A percentile compares a stretch with the other conserved stretches of the same genome.
phyloP scores from a whole-genome alignment of 768 basidiomycete species.

The Scleroderma citrinum region DNA sequence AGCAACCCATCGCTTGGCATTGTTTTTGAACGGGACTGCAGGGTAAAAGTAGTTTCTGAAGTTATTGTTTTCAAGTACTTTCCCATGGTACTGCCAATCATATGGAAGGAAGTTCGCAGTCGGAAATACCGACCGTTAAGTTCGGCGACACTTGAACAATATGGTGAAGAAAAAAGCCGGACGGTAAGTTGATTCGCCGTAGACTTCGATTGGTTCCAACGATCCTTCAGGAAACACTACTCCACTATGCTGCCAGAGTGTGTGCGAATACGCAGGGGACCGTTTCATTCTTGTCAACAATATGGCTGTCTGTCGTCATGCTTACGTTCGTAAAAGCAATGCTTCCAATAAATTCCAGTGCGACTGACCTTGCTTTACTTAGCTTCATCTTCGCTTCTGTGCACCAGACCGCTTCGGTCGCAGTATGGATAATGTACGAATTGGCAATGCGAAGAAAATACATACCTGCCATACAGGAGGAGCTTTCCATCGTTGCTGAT shows the following conservation, averaged over 20 bases:
- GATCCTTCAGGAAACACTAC: neutral
- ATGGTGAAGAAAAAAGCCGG: neutral
- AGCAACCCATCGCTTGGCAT: neutral
- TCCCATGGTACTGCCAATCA: slow-evolving; percentile 1
- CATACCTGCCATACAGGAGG: slow-evolving; percentile 22
- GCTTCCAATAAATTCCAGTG: neutral
- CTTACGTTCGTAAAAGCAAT: slow-evolving; percentile 13
- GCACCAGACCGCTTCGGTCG: slow-evolving; percentile 32
- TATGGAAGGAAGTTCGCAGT: slow-evolving; percentile 5
- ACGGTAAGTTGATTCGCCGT: neutral
- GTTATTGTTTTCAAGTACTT: slow-evolving; percentile 2
- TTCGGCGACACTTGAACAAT: neutral
- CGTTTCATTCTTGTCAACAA: slow-evolving; percentile 16
- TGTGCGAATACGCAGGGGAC: neutral
- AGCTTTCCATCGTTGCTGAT: slow-evolving; percentile 18
- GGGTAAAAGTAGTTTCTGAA: slow-evolving; percentile 7
- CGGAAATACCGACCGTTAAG: slow-evolving; percentile 1
- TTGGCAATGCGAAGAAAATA: slow-evolving; percentile 26
- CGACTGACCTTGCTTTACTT: neutral
- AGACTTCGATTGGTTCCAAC: neutral
- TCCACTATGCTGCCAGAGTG: slow-evolving; percentile 5
- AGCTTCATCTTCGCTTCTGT: slow-evolving; percentile 33
- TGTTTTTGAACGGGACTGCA: neutral
- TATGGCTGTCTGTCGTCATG: slow-evolving; percentile 17
- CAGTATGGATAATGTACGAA: slow-evolving; percentile 31